Evolutionary conservation across 2,329 filamentous ascomycete genomes (phyloP), one percentile per base, ranked within the genome.

Genomic region (Trichoderma harzianum): DNA sequence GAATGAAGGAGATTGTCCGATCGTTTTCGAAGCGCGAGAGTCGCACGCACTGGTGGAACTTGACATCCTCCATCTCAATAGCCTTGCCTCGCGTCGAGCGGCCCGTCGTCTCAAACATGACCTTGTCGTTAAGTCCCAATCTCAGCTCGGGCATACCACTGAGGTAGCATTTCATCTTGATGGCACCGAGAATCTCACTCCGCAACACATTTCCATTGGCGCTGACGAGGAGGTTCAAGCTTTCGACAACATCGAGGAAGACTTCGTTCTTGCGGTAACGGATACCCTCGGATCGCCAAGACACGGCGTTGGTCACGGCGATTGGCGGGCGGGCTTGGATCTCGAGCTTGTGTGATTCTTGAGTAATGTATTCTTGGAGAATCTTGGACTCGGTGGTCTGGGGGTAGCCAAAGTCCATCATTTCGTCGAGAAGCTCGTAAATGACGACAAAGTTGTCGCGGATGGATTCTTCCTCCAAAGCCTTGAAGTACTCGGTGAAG

Each of bases 371-470:
- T 86, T 99, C 96, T 83, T 99, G 96, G 73, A 99, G 86, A 81
- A 99, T 99, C 88, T 99, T 99, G 82, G 90, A 93, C 83, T 99
- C 96, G 76, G 96, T 99, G 11, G 96, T 99, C 83, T 99, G 96
- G 7, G 96, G 96, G 82, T 99, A 98, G 74, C 96, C 96, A 86
- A 99, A 99, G 84, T 99, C 96, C 96, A 99, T 99, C 96, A 99
- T 99, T 86, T 99, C 96, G 80, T 99, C 96, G 74, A 99, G 89
- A 73, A 99, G 85, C 84, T 99, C 96, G 86, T 99, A 99, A 79
- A 99, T 99, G 80, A 99, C 91, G 82, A 99, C 96, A 80, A 99
- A 99, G 86, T 99, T 99, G 86, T 99, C 96, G 77, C 96, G 91
- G 81, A 99, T 99, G 78, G 94, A 97, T 84, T 99, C 96, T 83